Conservation (phyloP, 2,329 filamentous ascomycete genomes). For the Exophiala oligosperma region DNA sequence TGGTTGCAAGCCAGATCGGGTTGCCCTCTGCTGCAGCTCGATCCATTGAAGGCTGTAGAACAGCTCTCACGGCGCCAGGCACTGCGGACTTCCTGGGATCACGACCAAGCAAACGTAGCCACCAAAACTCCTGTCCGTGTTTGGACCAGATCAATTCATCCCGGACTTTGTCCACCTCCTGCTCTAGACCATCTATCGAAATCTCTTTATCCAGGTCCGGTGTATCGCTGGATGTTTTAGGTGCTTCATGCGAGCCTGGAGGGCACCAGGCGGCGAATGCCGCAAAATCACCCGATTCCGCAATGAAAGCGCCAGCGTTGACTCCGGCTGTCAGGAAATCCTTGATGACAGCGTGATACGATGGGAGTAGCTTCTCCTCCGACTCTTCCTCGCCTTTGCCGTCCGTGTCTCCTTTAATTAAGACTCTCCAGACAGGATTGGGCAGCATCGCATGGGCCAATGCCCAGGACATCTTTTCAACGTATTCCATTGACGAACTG, state of each 20-base stretch:
- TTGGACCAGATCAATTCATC: background rate
- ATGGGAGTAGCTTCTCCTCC: background rate
- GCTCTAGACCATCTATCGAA: background rate
- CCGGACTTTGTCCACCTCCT: background rate
- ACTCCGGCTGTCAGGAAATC: background rate
- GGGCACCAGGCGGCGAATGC: background rate
- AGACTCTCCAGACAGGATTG: background rate
- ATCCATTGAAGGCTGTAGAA: conserved; percentile 15
- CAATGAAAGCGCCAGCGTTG: background rate
- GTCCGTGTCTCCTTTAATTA: background rate
- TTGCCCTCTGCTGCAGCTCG: conserved; percentile 4
- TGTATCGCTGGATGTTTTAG: background rate
- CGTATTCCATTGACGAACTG: background rate
- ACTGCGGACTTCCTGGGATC: background rate
- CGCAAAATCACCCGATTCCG: conserved; percentile 2
- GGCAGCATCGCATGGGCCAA: conserved; percentile 1
- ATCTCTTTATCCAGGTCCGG: background rate
- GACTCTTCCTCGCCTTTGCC: background rate
- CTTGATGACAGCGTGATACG: background rate
- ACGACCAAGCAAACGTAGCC: background rate
- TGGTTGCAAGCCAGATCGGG: conserved; percentile 15
- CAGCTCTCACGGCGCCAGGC: conserved; percentile 15
- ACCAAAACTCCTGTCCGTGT: conserved; percentile 2
- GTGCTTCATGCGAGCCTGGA: background rate
- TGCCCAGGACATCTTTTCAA: background rate